Evolutionary conservation across 2,329 filamentous ascomycete species (phyloP).

Genomic region (Aspergillus terreus): DNA sequence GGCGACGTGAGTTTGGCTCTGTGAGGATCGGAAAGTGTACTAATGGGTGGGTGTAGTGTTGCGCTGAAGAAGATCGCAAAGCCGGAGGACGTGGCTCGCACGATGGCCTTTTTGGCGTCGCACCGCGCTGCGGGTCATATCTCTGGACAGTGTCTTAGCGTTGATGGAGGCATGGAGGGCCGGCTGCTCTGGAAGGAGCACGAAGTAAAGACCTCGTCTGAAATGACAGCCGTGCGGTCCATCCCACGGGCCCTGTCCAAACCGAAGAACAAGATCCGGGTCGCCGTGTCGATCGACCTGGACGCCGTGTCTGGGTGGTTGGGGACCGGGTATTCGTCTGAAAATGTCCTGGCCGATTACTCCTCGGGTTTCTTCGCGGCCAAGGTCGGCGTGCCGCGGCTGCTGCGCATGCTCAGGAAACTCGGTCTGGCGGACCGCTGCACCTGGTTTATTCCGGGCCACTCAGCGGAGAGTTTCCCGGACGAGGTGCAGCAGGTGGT

Average conservation of each 20-base stretch:
- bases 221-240: not conserved
- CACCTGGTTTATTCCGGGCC: conserved; percentile 60
- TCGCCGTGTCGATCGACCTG: conserved; percentile 47
- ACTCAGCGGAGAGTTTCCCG: conserved; percentile 57
- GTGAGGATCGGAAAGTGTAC: not conserved
- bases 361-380: conserved; percentile 55
- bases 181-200: conserved; percentile 48
- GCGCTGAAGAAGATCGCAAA: conserved; percentile 47
- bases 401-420: conserved; percentile 53
- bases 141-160: conserved; percentile 51
- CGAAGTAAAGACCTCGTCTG: conserved; percentile 23
- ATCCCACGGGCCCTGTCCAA: conserved; percentile 13
- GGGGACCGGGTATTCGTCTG: conserved; percentile 48
- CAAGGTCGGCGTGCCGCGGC: conserved; percentile 53
- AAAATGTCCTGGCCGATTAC: conserved; percentile 56
- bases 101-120: conserved; percentile 49
- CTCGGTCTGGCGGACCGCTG: conserved; percentile 50
- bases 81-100: conserved; percentile 47
- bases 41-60: conserved; percentile 23
- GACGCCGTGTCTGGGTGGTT: conserved; percentile 60
- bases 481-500: conserved; percentile 49
- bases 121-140: conserved; percentile 53
- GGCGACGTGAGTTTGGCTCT: conserved; percentile 33
- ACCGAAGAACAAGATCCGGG: conserved; percentile 20
- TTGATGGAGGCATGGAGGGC: conserved; percentile 52